Evolutionary conservation across 345 rosid species (phyloP).

Genomic region (Acer saccharum): DNA sequence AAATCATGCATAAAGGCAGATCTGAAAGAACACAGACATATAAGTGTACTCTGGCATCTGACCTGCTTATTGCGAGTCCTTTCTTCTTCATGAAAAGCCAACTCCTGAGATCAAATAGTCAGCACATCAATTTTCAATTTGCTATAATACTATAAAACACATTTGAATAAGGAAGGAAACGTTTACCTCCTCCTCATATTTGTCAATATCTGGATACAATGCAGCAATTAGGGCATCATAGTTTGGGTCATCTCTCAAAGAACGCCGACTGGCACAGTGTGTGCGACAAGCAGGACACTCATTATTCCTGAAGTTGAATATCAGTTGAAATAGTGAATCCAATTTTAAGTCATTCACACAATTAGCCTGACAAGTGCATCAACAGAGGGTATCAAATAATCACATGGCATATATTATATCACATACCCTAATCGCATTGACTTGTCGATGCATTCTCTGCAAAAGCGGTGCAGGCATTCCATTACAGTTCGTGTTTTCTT

Average conservation of each 20-base stretch:
- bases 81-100: conserved; percentile 87
- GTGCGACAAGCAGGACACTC: conserved; percentile 99
- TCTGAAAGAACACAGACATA: conserved; percentile 3
- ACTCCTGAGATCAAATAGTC: conserved; percentile 53
- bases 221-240: conserved; percentile 88
- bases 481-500: conserved; percentile 93
- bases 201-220: conserved; percentile 76
- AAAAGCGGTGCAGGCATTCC: conserved; percentile 96
- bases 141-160: conserved; percentile 16
- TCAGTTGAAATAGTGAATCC: conserved; percentile 14
- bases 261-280: conserved; percentile 96
- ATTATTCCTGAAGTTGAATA: conserved; percentile 67
- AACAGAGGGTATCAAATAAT: neutral
- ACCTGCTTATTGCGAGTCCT: conserved; percentile 89
- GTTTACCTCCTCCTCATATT: conserved; percentile 78
- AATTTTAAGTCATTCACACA: conserved; percentile 15
- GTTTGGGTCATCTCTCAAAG: conserved; percentile 91
- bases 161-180: conserved; percentile 10
- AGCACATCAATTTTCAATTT: conserved; percentile 13
- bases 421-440: conserved; percentile 95
- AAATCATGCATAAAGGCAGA: conserved; percentile 12
- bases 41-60: conserved; percentile 15
- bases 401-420: neutral
- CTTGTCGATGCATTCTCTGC: conserved; percentile 95
- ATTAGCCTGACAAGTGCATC: conserved; percentile 11